phyloP scores from a whole-genome alignment of 495 filamentous ascomycete genomes.

The Letharia columbiana region DNA sequence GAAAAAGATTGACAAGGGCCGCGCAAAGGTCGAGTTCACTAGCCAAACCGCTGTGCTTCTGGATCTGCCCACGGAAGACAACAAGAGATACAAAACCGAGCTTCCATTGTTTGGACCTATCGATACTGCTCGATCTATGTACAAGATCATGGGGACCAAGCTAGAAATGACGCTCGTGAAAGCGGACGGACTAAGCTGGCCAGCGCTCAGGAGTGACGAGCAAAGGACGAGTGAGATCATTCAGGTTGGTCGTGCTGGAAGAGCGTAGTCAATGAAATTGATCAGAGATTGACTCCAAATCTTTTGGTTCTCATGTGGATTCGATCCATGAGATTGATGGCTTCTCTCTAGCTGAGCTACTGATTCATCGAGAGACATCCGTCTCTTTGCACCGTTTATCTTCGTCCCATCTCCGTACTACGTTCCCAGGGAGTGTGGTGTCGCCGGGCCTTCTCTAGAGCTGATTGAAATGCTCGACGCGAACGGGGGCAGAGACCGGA shows the following conservation, averaged over 20 bases:
- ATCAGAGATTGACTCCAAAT: neutral
- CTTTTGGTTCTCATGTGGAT: neutral
- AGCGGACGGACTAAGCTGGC: slow-evolving; percentile 76
- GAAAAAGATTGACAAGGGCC: slow-evolving; percentile 88
- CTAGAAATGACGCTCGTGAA: slow-evolving; percentile 80
- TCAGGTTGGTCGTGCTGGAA: slow-evolving; percentile 71
- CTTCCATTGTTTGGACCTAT: slow-evolving; percentile 72
- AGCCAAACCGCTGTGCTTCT: slow-evolving; percentile 49
- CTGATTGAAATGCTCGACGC: neutral
- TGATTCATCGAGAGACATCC: neutral
- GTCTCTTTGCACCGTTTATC: neutral
- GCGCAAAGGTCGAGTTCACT: slow-evolving; percentile 60
- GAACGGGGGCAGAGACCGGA: neutral
- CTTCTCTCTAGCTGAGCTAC: neutral
- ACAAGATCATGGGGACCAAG: slow-evolving; percentile 91
- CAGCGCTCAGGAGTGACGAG: slow-evolving; percentile 80
- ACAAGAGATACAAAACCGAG: slow-evolving; percentile 69
- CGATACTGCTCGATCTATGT: slow-evolving; percentile 61
- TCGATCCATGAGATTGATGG: neutral
- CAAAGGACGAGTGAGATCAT: slow-evolving; percentile 68
- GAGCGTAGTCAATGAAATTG: slow-evolving; percentile 37
- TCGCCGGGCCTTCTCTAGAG: neutral
- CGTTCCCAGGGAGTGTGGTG: neutral
- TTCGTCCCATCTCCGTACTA: neutral
- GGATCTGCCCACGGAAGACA: slow-evolving; percentile 75